A percentile compares a stretch with the other conserved stretches of the same genome.
These are phyloP conservation scores for Pseudonitzschia multistriata DNA, from an alignment of 108 stramenopile genomes.

Conservation along the genomic window DNA sequence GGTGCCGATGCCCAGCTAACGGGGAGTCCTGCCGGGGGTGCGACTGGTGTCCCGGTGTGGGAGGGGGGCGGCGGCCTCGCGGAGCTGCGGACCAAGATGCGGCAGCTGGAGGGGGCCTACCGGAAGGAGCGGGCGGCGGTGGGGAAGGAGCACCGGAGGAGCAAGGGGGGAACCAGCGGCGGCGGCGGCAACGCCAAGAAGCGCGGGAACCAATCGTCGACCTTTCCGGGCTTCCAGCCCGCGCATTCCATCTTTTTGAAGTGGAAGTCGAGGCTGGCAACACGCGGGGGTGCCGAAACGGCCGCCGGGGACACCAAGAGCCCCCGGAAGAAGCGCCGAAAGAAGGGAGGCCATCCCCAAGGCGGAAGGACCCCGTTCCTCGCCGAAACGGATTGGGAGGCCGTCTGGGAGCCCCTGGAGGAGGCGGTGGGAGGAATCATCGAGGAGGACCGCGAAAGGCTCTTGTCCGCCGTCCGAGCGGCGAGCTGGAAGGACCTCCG, in stretches of 20 bases:
- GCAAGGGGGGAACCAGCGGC: too few relatives aligned
- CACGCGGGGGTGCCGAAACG: background rate
- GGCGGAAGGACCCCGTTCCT: constrained; percentile 11
- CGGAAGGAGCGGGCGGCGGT: constrained; percentile 25
- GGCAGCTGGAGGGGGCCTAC: constrained; percentile 40
- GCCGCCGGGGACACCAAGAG: background rate
- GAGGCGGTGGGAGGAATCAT: too few relatives aligned
- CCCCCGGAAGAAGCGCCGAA: background rate
- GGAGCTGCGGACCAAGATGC: constrained; percentile 18
- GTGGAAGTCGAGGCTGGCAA: constrained; percentile 46
- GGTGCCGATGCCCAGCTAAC: too few relatives aligned
- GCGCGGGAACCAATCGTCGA: constrained; percentile 31
- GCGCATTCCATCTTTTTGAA: constrained; percentile 69
- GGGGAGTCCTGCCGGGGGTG: too few relatives aligned
- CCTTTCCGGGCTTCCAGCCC: constrained; percentile 72
- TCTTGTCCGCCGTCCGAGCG: constrained; percentile 31
- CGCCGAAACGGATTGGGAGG: background rate
- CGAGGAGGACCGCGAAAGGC: constrained; percentile 27
- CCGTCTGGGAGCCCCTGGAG: too few relatives aligned
- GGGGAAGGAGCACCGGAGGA: constrained; percentile 3
- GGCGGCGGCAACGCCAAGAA: constrained; percentile 17
- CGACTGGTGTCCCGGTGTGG: constrained; percentile 16
- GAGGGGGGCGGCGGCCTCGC: background rate
- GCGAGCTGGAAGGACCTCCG: constrained; percentile 30
- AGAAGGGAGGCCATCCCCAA: background rate